Conservation (phyloP, 768 basidiomycete species). For the Pleurotus djamor region DNA sequence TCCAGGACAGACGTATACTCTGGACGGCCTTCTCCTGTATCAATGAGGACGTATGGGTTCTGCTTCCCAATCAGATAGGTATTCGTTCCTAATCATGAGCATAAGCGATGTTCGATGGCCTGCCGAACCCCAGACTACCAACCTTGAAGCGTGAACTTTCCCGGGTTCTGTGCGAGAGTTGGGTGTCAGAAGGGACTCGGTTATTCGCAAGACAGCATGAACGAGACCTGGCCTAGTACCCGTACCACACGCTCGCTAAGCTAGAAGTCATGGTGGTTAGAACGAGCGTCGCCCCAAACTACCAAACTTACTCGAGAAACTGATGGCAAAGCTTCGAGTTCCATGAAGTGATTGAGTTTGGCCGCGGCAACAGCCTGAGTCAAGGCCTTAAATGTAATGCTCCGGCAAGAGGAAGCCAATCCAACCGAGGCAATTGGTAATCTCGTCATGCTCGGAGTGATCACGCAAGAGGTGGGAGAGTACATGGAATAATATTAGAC, state of each 20-base stretch:
- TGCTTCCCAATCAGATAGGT: conserved; percentile 78
- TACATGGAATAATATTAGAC: conserved; percentile 5
- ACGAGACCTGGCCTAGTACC: conserved; percentile 69
- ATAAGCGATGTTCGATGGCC: background rate
- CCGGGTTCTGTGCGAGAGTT: conserved; percentile 62
- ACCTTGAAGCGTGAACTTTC: conserved; percentile 89
- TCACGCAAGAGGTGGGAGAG: background rate
- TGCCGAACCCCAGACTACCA: background rate
- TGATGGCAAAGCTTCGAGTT: conserved; percentile 20
- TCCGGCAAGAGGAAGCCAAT: background rate
- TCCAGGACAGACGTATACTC: conserved; percentile 69
- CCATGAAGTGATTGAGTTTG: conserved; percentile 5
- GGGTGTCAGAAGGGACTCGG: background rate
- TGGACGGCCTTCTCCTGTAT: conserved; percentile 75
- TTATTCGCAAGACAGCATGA: conserved; percentile 11
- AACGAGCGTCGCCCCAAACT: background rate
- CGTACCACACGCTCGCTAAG: conserved; percentile 67
- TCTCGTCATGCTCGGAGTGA: background rate
- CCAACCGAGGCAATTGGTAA: background rate
- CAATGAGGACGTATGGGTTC: conserved; percentile 77
- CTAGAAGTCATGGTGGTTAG: conserved; percentile 29
- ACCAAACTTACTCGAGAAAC: conserved; percentile 47
- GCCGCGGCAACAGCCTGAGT: background rate
- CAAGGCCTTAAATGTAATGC: background rate
- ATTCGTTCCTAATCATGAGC: conserved; percentile 65